Conservation (phyloP, 352 stramenopile species). For the Globisporangium rhizosaccharum region DNA sequence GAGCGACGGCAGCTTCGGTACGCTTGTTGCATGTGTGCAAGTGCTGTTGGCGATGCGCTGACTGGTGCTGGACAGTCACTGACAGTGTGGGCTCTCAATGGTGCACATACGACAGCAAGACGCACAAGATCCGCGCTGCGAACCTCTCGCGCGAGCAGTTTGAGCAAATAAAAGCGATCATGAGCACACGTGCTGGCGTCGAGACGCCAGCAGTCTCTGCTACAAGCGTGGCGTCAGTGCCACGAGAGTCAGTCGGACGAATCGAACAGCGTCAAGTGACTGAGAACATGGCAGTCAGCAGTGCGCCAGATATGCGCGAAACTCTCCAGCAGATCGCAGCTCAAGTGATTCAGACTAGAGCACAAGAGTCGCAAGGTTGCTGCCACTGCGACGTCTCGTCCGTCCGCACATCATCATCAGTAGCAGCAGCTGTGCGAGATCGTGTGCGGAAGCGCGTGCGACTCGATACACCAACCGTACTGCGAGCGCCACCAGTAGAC, state of each 20-base stretch:
- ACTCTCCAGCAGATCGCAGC: not conserved
- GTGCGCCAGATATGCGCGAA: not conserved
- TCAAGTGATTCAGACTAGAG: not conserved
- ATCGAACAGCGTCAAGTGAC: not conserved
- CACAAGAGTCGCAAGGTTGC: not conserved
- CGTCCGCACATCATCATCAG: not conserved
- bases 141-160: conserved; percentile 37
- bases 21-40: not conserved
- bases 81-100: not conserved
- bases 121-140: conserved; percentile 34
- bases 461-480: not conserved
- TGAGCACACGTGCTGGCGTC: conserved; percentile 9
- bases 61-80: too few species aligned
- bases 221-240: not conserved
- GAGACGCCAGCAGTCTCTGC: not conserved
- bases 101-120: conserved; percentile 7
- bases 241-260: too few species aligned
- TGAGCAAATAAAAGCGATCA: conserved; percentile 36
- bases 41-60: too few species aligned
- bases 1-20: conserved; percentile 42
- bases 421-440: too few species aligned
- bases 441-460: conserved; percentile 6
- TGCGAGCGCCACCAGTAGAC: conserved; percentile 3
- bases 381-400: not conserved
- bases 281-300: not conserved